Base-by-base conservation (phyloP, 139 green algal species). In the Edaphochlamys debaryana region DNA sequence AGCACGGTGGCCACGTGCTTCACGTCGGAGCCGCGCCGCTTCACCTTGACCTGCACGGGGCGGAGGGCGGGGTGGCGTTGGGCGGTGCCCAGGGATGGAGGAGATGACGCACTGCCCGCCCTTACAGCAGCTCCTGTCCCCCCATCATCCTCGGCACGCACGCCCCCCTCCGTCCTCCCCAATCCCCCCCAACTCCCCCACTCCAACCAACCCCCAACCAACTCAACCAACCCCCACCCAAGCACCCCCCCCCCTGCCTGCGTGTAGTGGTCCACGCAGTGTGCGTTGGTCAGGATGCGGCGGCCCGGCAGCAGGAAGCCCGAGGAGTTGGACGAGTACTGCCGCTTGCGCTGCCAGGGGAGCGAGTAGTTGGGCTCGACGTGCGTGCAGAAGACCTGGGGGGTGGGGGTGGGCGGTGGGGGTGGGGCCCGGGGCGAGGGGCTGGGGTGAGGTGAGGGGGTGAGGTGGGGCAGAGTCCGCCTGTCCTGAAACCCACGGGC, bases 291-390 rank as follows among this genome's bases (percentile, higher is more conserved):
- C 3, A 99, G 93, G 56, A 99, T 94, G 52, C 95, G 88, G 22
- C 81, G 85, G 17, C 92, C 91, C 2, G 70, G 37, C 64, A 98
- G 94, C 41, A 96, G 92, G 89, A 99, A 99, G 45, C 97, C 97
- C 64, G 70, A 94, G 82, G 89, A 91, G 29, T 79, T 95, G 82
- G 79, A 94, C 50, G 52, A 87, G 89, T 93, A 98, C 88, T 99
- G 97, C 42, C 97, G 89, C 87, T 98, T 97, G 66, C 95, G 92
- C 88, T 99, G 96, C 97, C 97, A 99, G 8, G 97, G 97, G 79
- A 99, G 89, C 6, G 82, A 94, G 82, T 95, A 99, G 89, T 99
- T 99, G 64, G 96, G 96, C 90, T 99, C 96, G 7, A 30, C 23
- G 92, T 95, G 94, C 64, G 85, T 87, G 87, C 91, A 95, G 75